Conservation (phyloP, 1,139 yeast genomes). For the Candida pseudoviswanathii region DNA sequence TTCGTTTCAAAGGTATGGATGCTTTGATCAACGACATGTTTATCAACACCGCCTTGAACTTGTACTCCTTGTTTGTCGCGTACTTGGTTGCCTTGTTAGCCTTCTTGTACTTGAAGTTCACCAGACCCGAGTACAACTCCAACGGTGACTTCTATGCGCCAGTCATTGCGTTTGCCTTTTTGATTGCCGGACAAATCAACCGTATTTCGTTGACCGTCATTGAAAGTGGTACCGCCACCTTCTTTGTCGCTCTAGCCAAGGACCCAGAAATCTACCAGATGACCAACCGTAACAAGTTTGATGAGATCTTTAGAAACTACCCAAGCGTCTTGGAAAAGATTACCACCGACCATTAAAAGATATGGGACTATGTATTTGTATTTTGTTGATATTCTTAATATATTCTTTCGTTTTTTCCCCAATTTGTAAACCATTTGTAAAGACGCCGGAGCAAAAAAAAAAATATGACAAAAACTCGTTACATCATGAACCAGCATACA, state of each 20-base stretch:
- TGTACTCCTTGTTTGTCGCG: constrained; percentile 72
- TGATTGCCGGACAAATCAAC: constrained; percentile 77
- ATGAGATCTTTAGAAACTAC: constrained; percentile 68
- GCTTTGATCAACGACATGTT: constrained; percentile 85
- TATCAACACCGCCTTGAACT: constrained; percentile 72
- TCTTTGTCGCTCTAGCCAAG: constrained; percentile 83
- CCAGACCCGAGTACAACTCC: constrained; percentile 73
- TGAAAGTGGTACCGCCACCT: constrained; percentile 80
- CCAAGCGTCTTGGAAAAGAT: constrained; percentile 70
- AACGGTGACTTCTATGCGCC: constrained; percentile 72
- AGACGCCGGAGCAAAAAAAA: not conserved
- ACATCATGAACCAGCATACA: not conserved
- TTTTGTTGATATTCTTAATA: not conserved
- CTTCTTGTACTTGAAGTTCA: constrained; percentile 68
- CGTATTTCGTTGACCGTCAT: constrained; percentile 74
- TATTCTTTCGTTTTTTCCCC: not conserved
- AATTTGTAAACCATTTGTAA: constrained; percentile 2
- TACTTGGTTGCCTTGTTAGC: constrained; percentile 70
- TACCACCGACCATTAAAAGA: constrained; percentile 35
- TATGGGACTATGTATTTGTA: not conserved
- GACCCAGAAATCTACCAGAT: constrained; percentile 85
- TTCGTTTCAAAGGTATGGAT: constrained; percentile 81
- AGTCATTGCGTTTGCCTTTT: constrained; percentile 73
- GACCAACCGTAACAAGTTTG: constrained; percentile 76
- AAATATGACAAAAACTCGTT: not conserved